These are phyloP conservation scores for Grosmannia penicillata DNA, from an alignment of 2,329 filamentous ascomycete genomes.

Conservation along the genomic window DNA sequence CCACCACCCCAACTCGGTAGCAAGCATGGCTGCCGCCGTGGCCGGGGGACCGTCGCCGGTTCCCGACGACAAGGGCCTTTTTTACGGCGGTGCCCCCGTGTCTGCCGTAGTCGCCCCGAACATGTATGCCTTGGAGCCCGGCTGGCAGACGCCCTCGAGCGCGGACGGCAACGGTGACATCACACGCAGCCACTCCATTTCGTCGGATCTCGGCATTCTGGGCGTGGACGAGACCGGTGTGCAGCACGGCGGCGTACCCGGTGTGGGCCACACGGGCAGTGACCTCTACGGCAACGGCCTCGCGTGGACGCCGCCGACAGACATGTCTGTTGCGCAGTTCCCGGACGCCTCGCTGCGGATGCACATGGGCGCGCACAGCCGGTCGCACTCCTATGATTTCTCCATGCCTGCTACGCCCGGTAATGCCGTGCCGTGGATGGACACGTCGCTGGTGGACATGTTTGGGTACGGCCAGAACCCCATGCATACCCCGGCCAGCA, in stretches of 20 bases:
- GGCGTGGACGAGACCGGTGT: constrained; percentile 17
- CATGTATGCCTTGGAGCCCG: constrained; percentile 22
- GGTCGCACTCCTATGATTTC: constrained; percentile 17
- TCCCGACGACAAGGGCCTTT: constrained; percentile 16
- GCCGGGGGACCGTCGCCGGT: constrained; percentile 12
- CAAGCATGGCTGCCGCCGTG: constrained; percentile 7
- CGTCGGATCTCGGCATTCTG: constrained; percentile 17
- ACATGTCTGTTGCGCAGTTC: constrained; percentile 19
- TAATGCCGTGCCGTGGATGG: constrained; percentile 4
- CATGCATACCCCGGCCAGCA: constrained; percentile 20
- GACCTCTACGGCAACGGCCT: constrained; percentile 22
- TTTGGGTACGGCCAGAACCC: constrained; percentile 17
- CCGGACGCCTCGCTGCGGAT: constrained; percentile 18
- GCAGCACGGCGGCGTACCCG: background rate
- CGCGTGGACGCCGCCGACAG: constrained; percentile 24
- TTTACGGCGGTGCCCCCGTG: constrained; percentile 13
- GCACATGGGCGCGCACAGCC: constrained; percentile 15
- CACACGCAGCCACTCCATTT: constrained; percentile 19
- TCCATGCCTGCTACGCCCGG: constrained; percentile 10
- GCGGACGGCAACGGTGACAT: constrained; percentile 17
- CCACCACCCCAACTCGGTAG: background rate
- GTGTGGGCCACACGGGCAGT: constrained; percentile 6
- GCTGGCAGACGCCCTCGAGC: constrained; percentile 23
- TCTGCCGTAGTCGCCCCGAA: constrained; percentile 12
- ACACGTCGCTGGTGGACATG: constrained; percentile 13